Conservation (phyloP, 768 basidiomycete genomes). For the Chiua virens region DNA sequence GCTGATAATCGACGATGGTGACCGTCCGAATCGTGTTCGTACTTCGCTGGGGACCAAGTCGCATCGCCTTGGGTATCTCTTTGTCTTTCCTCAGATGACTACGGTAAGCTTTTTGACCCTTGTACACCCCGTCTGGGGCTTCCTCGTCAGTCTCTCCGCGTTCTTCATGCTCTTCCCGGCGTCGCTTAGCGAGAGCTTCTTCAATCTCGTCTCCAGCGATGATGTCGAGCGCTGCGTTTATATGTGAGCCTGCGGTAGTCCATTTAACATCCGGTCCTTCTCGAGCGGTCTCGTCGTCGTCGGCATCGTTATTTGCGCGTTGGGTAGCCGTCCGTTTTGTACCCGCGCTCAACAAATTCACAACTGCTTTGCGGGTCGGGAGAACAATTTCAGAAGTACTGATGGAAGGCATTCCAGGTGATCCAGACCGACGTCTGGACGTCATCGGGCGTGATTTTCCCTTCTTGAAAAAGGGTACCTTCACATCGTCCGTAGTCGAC, state of each 20-base stretch:
- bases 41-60: conserved; percentile 75
- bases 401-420: conserved; percentile 42
- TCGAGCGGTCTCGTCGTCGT: conserved; percentile 44
- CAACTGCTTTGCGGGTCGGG: conserved; percentile 65
- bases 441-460: conserved; percentile 78
- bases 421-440: conserved; percentile 70
- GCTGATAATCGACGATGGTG: conserved; percentile 96
- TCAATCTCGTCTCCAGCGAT: conserved; percentile 82
- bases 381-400: conserved; percentile 65
- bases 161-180: conserved; percentile 53
- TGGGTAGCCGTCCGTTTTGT: conserved; percentile 62
- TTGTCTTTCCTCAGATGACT: conserved; percentile 78
- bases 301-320: conserved; percentile 44
- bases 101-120: conserved; percentile 80
- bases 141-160: conserved; percentile 53
- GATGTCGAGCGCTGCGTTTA: conserved; percentile 70
- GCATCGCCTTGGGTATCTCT: conserved; percentile 86
- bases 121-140: conserved; percentile 78
- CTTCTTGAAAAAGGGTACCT: conserved; percentile 89
- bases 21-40: conserved; percentile 87
- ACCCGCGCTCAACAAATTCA: conserved; percentile 77
- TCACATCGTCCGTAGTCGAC: conserved; percentile 37
- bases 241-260: conserved; percentile 75
- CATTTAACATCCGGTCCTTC: conserved; percentile 69
- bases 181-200: conserved; percentile 70